Conservation (phyloP, 495 filamentous ascomycete species). For the Neurospora sp. region DNA sequence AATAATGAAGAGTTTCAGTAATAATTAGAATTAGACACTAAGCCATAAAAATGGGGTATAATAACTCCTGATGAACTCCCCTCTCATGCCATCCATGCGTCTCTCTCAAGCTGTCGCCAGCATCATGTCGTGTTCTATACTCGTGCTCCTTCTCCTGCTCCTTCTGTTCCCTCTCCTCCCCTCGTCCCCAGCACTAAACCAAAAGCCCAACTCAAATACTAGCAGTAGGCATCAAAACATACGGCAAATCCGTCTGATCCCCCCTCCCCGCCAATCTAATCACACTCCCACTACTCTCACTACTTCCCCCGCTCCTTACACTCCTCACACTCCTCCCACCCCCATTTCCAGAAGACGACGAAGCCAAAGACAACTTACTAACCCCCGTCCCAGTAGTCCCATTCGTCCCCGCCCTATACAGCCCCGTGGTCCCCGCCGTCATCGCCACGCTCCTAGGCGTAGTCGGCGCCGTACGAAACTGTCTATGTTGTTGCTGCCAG, state of each 20-base stretch:
- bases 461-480: constrained; percentile 41
- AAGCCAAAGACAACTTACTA: background rate
- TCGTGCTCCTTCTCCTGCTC: background rate
- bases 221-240: constrained; percentile 25
- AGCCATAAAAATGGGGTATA: background rate
- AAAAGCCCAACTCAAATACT: background rate
- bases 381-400: background rate
- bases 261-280: constrained; percentile 29
- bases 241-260: constrained; percentile 30
- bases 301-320: background rate
- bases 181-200: background rate
- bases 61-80: background rate
- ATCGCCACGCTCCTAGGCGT: constrained; percentile 35
- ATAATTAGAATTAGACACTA: background rate
- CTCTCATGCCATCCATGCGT: background rate
- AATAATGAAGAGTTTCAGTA: background rate
- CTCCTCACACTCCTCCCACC: background rate
- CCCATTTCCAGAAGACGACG: constrained; percentile 12
- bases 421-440: background rate
- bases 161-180: background rate
- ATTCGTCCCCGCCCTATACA: background rate
- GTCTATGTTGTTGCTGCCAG: constrained; percentile 12
- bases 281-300: constrained; percentile 16
- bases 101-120: background rate
- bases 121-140: background rate